phyloP scores from a whole-genome alignment of 768 basidiomycete genomes.

The Psilocybe tampanensis region DNA sequence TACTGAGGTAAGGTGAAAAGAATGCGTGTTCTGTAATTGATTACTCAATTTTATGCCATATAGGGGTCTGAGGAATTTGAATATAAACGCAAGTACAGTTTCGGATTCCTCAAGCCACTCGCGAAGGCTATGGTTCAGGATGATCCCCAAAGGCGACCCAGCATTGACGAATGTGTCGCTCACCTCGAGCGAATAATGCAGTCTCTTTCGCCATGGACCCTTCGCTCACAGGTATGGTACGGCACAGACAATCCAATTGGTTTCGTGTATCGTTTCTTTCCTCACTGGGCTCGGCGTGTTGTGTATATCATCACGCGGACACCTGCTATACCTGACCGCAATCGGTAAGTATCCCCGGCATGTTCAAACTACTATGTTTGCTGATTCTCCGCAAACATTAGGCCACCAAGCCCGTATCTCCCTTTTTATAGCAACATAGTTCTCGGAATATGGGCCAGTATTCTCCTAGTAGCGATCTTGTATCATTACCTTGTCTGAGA shows the following conservation, averaged over 20 bases:
- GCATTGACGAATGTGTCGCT: constrained; percentile 34
- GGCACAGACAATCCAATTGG: constrained; percentile 1
- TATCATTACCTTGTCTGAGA: too few species aligned
- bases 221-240: constrained; percentile 10
- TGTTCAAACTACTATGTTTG: too few species aligned
- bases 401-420: too few species aligned
- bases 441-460: too few species aligned
- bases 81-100: background rate
- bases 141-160: constrained; percentile 37
- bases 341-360: too few species aligned
- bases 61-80: background rate
- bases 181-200: constrained; percentile 26
- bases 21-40: background rate
- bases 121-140: constrained; percentile 37
- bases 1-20: constrained; percentile 24
- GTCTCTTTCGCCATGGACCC: constrained; percentile 11
- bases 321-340: constrained; percentile 5
- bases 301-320: constrained; percentile 10
- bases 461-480: too few species aligned
- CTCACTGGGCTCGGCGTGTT: constrained; percentile 15
- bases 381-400: too few species aligned
- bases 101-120: constrained; percentile 35
- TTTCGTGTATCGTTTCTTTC: constrained; percentile 1
- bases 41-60: background rate
- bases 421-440: too few species aligned